Percentiles rank a stretch among this genome's conserved stretches.
These are phyloP conservation scores for Ophiocordyceps sinensis DNA, from an alignment of 2,329 filamentous ascomycete genomes.

Conservation along the genomic window DNA sequence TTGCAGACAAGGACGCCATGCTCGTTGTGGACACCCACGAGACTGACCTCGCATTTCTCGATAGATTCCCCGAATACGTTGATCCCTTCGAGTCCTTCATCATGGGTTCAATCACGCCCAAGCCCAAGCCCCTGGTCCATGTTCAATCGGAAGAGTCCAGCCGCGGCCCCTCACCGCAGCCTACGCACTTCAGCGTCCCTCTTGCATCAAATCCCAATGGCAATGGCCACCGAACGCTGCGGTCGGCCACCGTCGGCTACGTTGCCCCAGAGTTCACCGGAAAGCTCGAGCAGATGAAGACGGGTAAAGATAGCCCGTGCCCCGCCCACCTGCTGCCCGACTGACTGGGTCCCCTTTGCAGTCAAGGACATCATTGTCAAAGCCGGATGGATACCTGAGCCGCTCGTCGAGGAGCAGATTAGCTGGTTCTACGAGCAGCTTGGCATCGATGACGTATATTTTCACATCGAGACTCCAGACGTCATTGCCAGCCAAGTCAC, in stretches of 20 bases:
- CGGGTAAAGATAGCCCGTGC: slow-evolving; percentile 34
- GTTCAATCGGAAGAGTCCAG: slow-evolving; percentile 25
- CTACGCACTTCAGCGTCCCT: slow-evolving; percentile 68
- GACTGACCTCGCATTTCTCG: slow-evolving; percentile 23
- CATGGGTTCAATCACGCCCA: slow-evolving; percentile 15
- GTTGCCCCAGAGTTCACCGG: slow-evolving; percentile 88
- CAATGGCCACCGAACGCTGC: slow-evolving; percentile 59
- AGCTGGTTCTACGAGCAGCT: slow-evolving; percentile 97
- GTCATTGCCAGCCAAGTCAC: slow-evolving; percentile 91
- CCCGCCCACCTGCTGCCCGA: neutral
- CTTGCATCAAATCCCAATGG: slow-evolving; percentile 33
- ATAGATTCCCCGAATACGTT: slow-evolving; percentile 31
- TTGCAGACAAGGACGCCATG: slow-evolving; percentile 13
- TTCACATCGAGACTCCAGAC: slow-evolving; percentile 73
- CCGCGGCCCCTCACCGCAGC: slow-evolving; percentile 72
- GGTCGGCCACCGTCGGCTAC: slow-evolving; percentile 86
- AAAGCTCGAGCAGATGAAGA: slow-evolving; percentile 80
- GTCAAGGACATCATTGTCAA: slow-evolving; percentile 70
- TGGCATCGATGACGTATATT: slow-evolving; percentile 97
- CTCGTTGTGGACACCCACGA: slow-evolving; percentile 21
- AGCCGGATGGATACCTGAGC: slow-evolving; percentile 72
- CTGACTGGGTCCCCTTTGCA: slow-evolving; percentile 15
- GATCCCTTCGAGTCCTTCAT: slow-evolving; percentile 20
- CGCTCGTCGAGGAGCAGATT: slow-evolving; percentile 74
- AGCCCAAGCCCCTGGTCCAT: slow-evolving; percentile 26